Conservation (phyloP, 1,139 yeast genomes). For the Debaryomyces subglobosus region DNA sequence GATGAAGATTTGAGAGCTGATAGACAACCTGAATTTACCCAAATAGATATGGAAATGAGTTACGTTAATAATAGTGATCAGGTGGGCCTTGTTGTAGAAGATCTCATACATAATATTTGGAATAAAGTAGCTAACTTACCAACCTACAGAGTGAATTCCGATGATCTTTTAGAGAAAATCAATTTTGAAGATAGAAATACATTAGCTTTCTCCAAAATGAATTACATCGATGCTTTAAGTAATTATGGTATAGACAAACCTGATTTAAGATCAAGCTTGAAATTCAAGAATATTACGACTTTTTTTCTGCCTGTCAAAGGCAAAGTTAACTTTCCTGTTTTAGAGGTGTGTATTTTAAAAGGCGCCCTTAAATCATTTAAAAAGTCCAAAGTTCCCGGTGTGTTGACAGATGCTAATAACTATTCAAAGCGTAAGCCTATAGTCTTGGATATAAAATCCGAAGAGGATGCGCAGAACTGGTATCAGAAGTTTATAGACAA, state of each 20-base stretch:
- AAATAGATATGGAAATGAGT: slow-evolving; percentile 91
- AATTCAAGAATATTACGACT: slow-evolving; percentile 51
- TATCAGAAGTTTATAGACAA: slow-evolving; percentile 33
- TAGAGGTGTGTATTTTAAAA: slow-evolving; percentile 71
- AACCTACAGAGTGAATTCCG: slow-evolving; percentile 34
- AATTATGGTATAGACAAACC: slow-evolving; percentile 94
- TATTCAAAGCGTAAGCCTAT: slow-evolving; percentile 66
- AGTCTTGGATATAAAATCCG: slow-evolving; percentile 49
- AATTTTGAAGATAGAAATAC: slow-evolving; percentile 19
- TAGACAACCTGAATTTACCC: slow-evolving; percentile 97
- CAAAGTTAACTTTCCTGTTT: slow-evolving; percentile 55
- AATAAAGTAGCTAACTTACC: slow-evolving; percentile 42
- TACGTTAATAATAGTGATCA: slow-evolving; percentile 68
- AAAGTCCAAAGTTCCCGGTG: slow-evolving; percentile 29
- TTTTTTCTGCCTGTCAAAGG: slow-evolving; percentile 38
- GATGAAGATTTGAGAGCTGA: slow-evolving; percentile 95
- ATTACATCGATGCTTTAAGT: slow-evolving; percentile 70
- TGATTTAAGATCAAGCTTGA: slow-evolving; percentile 68
- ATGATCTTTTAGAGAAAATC: slow-evolving; percentile 28
- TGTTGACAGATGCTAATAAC: slow-evolving; percentile 42
- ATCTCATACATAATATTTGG: slow-evolving; percentile 62
- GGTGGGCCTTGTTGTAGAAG: slow-evolving; percentile 68
- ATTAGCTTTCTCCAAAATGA: slow-evolving; percentile 46
- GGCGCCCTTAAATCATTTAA: slow-evolving; percentile 41
- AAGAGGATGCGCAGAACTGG: slow-evolving; percentile 49